These are phyloP conservation scores for Helichrysum umbraculigerum DNA, from an alignment of 129 eudicot species.

Conservation along the genomic window DNA sequence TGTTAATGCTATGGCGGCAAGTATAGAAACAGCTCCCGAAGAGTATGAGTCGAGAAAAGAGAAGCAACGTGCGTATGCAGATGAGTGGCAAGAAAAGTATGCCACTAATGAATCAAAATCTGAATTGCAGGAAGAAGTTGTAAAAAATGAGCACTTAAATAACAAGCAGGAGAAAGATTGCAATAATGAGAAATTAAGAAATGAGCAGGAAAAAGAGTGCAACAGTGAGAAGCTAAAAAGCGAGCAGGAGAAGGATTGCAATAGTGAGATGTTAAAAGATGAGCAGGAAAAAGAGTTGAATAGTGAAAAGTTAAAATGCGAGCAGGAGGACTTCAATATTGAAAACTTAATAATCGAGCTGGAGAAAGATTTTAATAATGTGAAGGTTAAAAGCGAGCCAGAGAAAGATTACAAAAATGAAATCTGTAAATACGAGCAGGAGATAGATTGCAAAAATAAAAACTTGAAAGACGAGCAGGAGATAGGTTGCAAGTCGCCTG, in stretches of 20 bases:
- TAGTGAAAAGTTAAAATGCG: constrained; percentile 9
- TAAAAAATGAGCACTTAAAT: constrained; percentile 34
- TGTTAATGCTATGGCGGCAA: constrained; percentile 69
- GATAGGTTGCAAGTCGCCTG: constrained; percentile 38
- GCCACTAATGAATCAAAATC: constrained; percentile 45
- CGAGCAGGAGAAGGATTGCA: constrained; percentile 17
- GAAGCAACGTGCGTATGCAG: constrained; percentile 75
- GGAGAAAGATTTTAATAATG: constrained; percentile 21
- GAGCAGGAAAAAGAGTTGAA: constrained; percentile 18
- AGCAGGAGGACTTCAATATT: constrained; percentile 31
- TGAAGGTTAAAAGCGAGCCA: constrained; percentile 24
- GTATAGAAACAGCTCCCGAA: constrained; percentile 54
- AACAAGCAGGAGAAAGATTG: constrained; percentile 25
- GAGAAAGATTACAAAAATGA: constrained; percentile 29
- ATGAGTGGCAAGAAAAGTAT: constrained; percentile 64
- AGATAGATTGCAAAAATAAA: constrained; percentile 15
- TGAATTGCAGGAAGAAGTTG: constrained; percentile 35
- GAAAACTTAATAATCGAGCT: constrained; percentile 24
- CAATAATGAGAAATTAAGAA: constrained; percentile 9
- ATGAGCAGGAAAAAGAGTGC: constrained; percentile 26
- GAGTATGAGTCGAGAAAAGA: constrained; percentile 56
- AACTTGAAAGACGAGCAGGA: constrained; percentile 28
- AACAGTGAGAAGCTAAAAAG: constrained; percentile 17
- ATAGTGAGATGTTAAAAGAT: constrained; percentile 5
- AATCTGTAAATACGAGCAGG: constrained; percentile 31